These are phyloP conservation scores for Candida pseudoviswanathii DNA, from an alignment of 1,139 yeast species.

Conservation along the genomic window DNA sequence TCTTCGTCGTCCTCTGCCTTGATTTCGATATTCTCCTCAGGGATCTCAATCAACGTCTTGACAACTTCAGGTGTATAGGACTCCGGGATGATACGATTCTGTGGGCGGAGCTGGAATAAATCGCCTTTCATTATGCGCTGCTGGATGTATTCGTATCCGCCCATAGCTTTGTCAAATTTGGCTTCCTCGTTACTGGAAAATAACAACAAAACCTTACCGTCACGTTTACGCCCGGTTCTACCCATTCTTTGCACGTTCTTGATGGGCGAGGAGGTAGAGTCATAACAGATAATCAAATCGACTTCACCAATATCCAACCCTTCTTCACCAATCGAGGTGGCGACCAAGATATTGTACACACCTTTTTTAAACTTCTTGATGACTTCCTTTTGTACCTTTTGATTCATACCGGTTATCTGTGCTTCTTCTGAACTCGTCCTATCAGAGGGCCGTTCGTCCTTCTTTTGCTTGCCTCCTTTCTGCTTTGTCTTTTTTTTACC, in stretches of 20 bases:
- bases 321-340: slow-evolving; percentile 98
- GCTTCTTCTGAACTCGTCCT: slow-evolving; percentile 54
- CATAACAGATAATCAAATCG: slow-evolving; percentile 88
- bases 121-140: slow-evolving; percentile 51
- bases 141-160: slow-evolving; percentile 80
- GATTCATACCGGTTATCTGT: slow-evolving; percentile 65
- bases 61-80: slow-evolving; percentile 56
- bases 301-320: slow-evolving; percentile 98
- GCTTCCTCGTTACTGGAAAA: slow-evolving; percentile 77
- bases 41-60: slow-evolving; percentile 61
- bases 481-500: slow-evolving; percentile 21
- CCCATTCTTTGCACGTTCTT: slow-evolving; percentile 96
- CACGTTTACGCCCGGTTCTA: slow-evolving; percentile 93
- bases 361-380: slow-evolving; percentile 76
- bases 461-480: slow-evolving; percentile 30
- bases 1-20: slow-evolving; percentile 59
- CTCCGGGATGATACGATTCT: slow-evolving; percentile 70
- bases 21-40: slow-evolving; percentile 66
- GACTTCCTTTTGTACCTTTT: slow-evolving; percentile 69
- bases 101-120: slow-evolving; percentile 42
- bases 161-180: slow-evolving; percentile 85
- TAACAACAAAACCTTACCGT: slow-evolving; percentile 79
- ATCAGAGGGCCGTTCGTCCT: slow-evolving; percentile 18
- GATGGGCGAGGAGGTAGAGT: slow-evolving; percentile 91
- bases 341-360: slow-evolving; percentile 75